Conservation (phyloP, 2,329 filamentous ascomycete species). For the Thelonectria discophora region DNA sequence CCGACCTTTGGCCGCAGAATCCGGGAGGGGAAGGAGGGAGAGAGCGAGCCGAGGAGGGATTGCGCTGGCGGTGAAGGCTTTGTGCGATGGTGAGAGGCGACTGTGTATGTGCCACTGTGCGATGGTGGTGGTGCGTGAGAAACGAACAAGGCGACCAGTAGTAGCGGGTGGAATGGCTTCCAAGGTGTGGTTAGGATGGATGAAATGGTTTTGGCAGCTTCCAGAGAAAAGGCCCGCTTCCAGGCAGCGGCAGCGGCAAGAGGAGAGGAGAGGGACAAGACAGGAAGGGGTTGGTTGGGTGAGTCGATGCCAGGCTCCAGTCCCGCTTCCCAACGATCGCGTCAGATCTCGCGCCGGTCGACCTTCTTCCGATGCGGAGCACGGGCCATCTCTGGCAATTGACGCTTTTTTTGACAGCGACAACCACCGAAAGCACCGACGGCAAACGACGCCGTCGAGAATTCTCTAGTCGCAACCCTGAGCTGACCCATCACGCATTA, state of each 20-base stretch:
- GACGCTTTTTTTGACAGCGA: slow-evolving; percentile 4
- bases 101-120: too few species aligned
- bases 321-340: slow-evolving; percentile 26
- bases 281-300: neutral
- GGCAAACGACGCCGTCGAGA: too few species aligned
- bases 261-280: too few species aligned
- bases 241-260: slow-evolving; percentile 4
- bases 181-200: too few species aligned
- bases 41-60: neutral
- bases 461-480: too few species aligned
- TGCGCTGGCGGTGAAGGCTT: neutral
- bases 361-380: slow-evolving; percentile 33
- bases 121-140: neutral
- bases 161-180: too few species aligned
- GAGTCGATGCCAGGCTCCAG: neutral
- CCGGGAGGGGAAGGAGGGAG: neutral
- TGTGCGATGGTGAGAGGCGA: neutral
- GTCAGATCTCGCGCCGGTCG: slow-evolving; percentile 35
- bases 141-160: slow-evolving; percentile 1
- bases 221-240: neutral
- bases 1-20: neutral
- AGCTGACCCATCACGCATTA: too few species aligned
- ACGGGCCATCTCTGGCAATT: slow-evolving; percentile 30
- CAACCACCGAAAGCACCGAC: too few species aligned
- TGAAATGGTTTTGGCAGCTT: too few species aligned